A percentile compares a stretch with the other conserved stretches of the same genome.
These are phyloP conservation scores for Podaxis sp. DNA, from an alignment of 768 basidiomycete species.

Conservation along the genomic window DNA sequence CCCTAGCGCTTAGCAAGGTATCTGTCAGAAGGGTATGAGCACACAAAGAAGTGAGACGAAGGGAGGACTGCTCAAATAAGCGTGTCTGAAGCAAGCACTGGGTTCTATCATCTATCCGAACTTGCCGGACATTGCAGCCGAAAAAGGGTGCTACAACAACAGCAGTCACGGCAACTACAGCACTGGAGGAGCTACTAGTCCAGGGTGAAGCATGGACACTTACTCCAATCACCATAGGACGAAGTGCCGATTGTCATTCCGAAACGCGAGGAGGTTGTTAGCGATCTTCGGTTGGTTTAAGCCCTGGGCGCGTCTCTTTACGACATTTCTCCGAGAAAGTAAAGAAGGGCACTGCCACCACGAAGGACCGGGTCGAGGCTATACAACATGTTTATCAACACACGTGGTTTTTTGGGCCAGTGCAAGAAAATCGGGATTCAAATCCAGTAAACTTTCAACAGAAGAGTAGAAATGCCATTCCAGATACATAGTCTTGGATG, in stretches of 20 bases:
- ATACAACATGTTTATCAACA: background rate
- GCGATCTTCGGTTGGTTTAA: background rate
- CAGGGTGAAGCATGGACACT: too few relatives aligned
- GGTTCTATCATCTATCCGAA: too few relatives aligned
- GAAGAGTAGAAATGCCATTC: constrained; percentile 2
- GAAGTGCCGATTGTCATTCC: background rate
- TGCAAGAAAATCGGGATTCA: background rate
- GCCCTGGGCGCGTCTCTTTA: background rate
- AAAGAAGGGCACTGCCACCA: background rate
- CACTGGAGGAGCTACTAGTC: too few relatives aligned
- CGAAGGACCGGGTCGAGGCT: background rate
- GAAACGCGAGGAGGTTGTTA: background rate
- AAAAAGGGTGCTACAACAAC: too few relatives aligned
- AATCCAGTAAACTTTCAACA: background rate
- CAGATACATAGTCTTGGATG: constrained; percentile 26
- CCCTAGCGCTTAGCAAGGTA: too few relatives aligned
- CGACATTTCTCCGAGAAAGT: background rate
- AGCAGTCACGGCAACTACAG: too few relatives aligned
- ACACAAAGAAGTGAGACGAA: too few relatives aligned
- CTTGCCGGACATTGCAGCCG: too few relatives aligned
- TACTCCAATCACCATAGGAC: background rate
- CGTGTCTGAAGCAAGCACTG: too few relatives aligned
- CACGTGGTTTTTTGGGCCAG: background rate
- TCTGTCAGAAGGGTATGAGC: too few relatives aligned
- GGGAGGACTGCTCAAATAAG: too few relatives aligned